A percentile compares a stretch with the other conserved stretches of the same genome.
Evolutionary conservation across 805 yeast genomes (phyloP).

Genomic region (Yarrowia osloensis): DNA sequence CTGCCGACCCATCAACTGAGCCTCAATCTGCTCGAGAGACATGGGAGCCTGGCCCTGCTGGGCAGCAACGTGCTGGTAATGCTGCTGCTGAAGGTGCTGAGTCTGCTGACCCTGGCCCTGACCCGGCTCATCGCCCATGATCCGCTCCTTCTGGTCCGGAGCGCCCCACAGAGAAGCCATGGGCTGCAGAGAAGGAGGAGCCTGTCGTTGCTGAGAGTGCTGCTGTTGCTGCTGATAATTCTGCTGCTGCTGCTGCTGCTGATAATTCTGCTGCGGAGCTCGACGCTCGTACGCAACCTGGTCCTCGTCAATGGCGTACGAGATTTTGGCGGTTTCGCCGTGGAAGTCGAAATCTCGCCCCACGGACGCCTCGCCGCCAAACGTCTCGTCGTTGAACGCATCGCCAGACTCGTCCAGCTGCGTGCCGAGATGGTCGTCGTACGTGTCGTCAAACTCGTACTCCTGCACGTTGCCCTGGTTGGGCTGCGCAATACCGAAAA

Average conservation of each 20-base stretch:
- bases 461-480: slow-evolving; percentile 35
- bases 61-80: slow-evolving; percentile 25
- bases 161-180: slow-evolving; percentile 71
- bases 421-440: slow-evolving; percentile 77
- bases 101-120: slow-evolving; percentile 17
- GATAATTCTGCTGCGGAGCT: slow-evolving; percentile 40
- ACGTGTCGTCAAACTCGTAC: slow-evolving; percentile 80
- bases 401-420: slow-evolving; percentile 65
- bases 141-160: slow-evolving; percentile 39
- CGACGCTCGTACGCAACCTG: slow-evolving; percentile 42
- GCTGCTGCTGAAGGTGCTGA: slow-evolving; percentile 2
- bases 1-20: slow-evolving; percentile 56
- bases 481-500: slow-evolving; percentile 24
- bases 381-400: slow-evolving; percentile 77
- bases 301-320: slow-evolving; percentile 39
- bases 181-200: slow-evolving; percentile 54
- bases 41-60: slow-evolving; percentile 46
- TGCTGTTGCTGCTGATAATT: slow-evolving; percentile 34
- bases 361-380: slow-evolving; percentile 56
- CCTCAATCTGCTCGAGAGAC: slow-evolving; percentile 83
- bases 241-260: slow-evolving; percentile 31
- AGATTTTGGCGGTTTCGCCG: slow-evolving; percentile 42
- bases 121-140: slow-evolving; percentile 5
- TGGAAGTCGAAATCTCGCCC: slow-evolving; percentile 71
- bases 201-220: slow-evolving; percentile 42